Evolutionary conservation across 2,329 filamentous ascomycete genomes (phyloP).

Genomic region (Dothidotthia symphoricarpi): DNA sequence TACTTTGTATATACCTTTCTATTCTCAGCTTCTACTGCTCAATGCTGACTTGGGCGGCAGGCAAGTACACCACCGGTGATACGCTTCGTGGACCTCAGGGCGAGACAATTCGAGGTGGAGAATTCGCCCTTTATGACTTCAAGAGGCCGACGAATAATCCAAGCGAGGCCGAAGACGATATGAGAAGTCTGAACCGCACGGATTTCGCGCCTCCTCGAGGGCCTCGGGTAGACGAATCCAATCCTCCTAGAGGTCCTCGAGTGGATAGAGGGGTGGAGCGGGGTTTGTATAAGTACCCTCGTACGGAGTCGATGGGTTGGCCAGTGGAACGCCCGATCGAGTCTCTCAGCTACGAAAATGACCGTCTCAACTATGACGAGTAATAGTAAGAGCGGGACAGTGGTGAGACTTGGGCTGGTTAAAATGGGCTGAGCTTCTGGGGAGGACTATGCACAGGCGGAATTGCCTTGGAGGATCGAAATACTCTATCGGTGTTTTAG

Average conservation of each 20-base stretch:
- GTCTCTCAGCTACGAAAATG: no score
- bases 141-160: slow-evolving; percentile 3
- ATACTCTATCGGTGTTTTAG: no score
- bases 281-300: no score
- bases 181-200: slow-evolving; percentile 2
- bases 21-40: not conserved
- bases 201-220: not conserved
- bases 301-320: no score
- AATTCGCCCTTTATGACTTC: slow-evolving; percentile 2
- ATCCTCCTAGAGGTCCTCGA: not conserved
- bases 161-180: slow-evolving; percentile 4
- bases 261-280: not conserved
- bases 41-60: slow-evolving; percentile 8
- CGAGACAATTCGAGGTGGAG: not conserved
- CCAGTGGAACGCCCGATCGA: no score
- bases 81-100: slow-evolving; percentile 5
- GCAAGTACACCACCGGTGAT: slow-evolving; percentile 18
- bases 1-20: slow-evolving; percentile 18
- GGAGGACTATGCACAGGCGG: no score
- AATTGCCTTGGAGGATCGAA: no score
- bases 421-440: no score
- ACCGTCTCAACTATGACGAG: no score
- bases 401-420: no score
- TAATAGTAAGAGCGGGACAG: no score
- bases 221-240: not conserved